Evolutionary conservation across 768 basidiomycete genomes (phyloP), one percentile per base, ranked within the genome.

Genomic region (Leucosporidium yakuticum): DNA sequence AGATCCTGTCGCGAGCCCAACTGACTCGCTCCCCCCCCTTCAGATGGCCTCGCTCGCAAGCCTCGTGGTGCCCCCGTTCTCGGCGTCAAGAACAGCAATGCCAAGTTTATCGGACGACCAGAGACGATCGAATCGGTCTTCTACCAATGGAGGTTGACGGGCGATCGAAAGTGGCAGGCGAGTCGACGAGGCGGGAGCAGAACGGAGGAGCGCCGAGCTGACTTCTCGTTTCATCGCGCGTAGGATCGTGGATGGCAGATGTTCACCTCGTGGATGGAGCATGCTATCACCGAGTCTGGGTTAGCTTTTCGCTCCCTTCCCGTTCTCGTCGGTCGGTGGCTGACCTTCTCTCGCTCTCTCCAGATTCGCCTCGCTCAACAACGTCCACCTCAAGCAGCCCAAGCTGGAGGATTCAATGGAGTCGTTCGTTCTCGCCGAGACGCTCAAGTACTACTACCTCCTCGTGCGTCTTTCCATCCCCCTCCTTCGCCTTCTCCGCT

Each of bases 231-330:
- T 50, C n/a, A 17, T 12, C 32, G 47, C 4, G 6, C 27, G 39
- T 55, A 73, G 64, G 79, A 82, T 56, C 74, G 75, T 23, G 81
- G 80, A 12, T 82, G 81, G 81, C 74, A 77, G 64, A 82, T 82
- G 81, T 82, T 81, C 21, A 64, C 59, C 44, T 36, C 48, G n/a
- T 68, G 60, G 60, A 50, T 69, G 6, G 36, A 66, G 64, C 67
- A 69, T 34, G 25, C 62, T 9, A 64, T 72, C 60, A 69, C 68
- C 2, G 57, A 62, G 49, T 47, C 59, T 20, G 70, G 70, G 31
- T 65, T 7, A 4, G 55, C 55, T 58, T 25, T 11, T n/a, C 34
- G 14, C 32, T n/a, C 11, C 49, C 17, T 11, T n/a, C n/a, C 6
- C 12, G 15, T 20, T 5, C 19, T 32, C 21, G 25, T 2, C 14